Percentiles rank a stretch among this genome's conserved stretches.
phyloP scores from a whole-genome alignment of 768 basidiomycete genomes.

The Botryobasidium botryosum region DNA sequence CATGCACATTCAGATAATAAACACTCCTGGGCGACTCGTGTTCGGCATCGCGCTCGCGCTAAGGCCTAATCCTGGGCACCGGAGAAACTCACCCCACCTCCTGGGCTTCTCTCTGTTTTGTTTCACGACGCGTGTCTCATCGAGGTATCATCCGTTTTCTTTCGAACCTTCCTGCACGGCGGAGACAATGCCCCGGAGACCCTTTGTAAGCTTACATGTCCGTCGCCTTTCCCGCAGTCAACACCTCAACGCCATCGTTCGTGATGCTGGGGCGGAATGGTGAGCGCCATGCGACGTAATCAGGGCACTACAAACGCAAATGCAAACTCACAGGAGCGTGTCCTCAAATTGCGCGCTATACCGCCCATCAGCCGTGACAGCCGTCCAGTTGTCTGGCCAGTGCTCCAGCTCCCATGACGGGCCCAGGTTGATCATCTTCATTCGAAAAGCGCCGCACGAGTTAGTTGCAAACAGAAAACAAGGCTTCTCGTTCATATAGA shows the following conservation, averaged over 20 bases:
- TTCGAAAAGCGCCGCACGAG: not conserved
- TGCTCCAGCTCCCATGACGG: slow-evolving; percentile 57
- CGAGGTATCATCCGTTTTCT: too few relatives aligned
- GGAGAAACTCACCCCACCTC: too few relatives aligned
- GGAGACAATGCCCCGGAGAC: too few relatives aligned
- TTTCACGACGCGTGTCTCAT: too few relatives aligned
- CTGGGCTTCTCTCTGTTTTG: too few relatives aligned
- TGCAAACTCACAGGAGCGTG: slow-evolving; percentile 62
- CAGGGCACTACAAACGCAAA: not conserved
- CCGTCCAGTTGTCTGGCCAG: slow-evolving; percentile 96
- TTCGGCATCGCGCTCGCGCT: too few relatives aligned
- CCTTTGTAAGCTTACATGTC: too few relatives aligned
- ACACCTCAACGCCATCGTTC: slow-evolving; percentile 2
- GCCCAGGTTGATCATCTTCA: slow-evolving; percentile 84
- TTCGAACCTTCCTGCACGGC: too few relatives aligned
- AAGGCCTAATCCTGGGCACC: too few relatives aligned
- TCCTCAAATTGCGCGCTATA: slow-evolving; percentile 95
- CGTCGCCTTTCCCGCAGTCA: not conserved
- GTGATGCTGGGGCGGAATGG: not conserved
- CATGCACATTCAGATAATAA: too few relatives aligned
- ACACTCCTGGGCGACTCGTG: too few relatives aligned
- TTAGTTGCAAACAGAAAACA: not conserved
- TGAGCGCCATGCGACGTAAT: not conserved
- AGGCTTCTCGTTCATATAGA: not conserved
- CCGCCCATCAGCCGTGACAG: slow-evolving; percentile 80